Base-by-base conservation (phyloP, 805 yeast species). In the Tetrapisispora iriomotensis region DNA sequence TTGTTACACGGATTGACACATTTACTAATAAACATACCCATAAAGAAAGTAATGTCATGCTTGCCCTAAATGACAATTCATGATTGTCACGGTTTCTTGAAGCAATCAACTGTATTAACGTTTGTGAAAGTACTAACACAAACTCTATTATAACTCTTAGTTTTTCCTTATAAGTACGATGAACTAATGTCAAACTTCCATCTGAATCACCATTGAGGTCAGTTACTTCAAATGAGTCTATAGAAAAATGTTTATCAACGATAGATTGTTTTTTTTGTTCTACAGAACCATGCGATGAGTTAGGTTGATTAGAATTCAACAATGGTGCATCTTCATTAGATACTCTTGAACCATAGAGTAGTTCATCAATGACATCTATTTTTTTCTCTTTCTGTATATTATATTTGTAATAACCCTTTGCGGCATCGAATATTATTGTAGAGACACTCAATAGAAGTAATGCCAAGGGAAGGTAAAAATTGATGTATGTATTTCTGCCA, bases 241-340 rank as follows among this genome's bases (percentile, higher is more conserved):
- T 67, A 47, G 82, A 82, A 47, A 82, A 82, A 56, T 82, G 92
- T 33, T 71, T 72, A 24, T 73, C 73, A 31, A 75, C 70, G 29
- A 75, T 29, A 17, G 34, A 34, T 15, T 41, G 43, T 18, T 34
- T 26, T 19, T 35, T 34, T 8, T 27, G 19, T 8, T 28, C 27
- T 20, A 36, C 39, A 2, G 39, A 27, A 28, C 32, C 30, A 35
- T 35, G 38, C 4, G 9, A 9, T 6, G 19, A 3, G 4, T 21
- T 7, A 15, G 20, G 15, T 13, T 26, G 23, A 14, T 14, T 25
- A 13, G 25, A 18, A 29, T 20, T 36, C 6, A 56, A 42, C 27
- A 54, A 36, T 8, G 53, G 54, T 24, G 45, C 49, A 32, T 41
- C 40, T 36, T 57, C 60, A 32, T 41, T 41, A 6, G 32, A 28